Conservation (phyloP, 768 basidiomycete species). For the Inosperma sp. region DNA sequence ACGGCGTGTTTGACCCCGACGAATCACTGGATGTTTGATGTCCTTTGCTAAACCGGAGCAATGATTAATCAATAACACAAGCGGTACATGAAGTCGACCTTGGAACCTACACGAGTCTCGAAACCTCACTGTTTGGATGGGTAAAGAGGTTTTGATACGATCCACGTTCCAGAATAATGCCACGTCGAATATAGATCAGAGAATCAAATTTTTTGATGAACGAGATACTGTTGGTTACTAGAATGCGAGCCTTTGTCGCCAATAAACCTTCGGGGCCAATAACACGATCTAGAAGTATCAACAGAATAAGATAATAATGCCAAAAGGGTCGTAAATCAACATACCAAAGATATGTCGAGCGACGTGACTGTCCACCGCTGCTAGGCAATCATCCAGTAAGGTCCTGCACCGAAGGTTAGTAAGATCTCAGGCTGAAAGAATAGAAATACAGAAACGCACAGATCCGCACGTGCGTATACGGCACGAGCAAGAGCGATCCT, state of each 20-base stretch:
- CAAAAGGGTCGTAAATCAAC: conserved; percentile 16
- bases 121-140: conserved; percentile 60
- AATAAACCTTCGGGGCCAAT: conserved; percentile 83
- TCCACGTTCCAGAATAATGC: conserved; percentile 76
- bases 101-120: conserved; percentile 77
- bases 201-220: conserved; percentile 76
- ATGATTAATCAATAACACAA: neutral
- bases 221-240: conserved; percentile 87
- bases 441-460: conserved; percentile 43
- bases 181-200: conserved; percentile 69
- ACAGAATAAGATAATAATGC: neutral
- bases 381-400: conserved; percentile 86
- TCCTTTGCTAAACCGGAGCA: conserved; percentile 35
- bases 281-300: conserved; percentile 59
- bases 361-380: conserved; percentile 83
- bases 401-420: conserved; percentile 37
- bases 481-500: conserved; percentile 82
- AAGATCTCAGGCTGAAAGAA: neutral
- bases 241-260: conserved; percentile 73
- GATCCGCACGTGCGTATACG: conserved; percentile 87
- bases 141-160: conserved; percentile 56
- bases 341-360: conserved; percentile 80
- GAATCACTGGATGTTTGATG: conserved; percentile 45
- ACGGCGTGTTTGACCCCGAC: conserved; percentile 53
- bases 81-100: conserved; percentile 4